Conservation (phyloP, 495 filamentous ascomycete species). For the Echria macrotheca region DNA sequence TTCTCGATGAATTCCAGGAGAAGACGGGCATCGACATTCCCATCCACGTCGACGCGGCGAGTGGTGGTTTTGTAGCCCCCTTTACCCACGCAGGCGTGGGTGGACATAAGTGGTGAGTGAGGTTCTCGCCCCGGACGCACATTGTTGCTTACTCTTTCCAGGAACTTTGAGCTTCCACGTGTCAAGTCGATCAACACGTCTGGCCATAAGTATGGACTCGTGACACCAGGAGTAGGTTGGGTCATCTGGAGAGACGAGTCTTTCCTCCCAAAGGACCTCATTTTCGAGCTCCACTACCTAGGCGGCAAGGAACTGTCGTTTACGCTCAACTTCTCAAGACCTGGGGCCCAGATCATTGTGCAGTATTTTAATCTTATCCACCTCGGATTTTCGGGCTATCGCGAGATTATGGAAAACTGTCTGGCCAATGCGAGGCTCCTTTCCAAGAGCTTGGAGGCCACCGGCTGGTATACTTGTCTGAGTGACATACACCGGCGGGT, state of each 20-base stretch:
- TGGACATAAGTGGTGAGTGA: slow-evolving; percentile 51
- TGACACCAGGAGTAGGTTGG: slow-evolving; percentile 71
- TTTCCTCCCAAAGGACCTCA: slow-evolving; percentile 61
- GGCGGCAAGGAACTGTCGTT: slow-evolving; percentile 70
- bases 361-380: slow-evolving; percentile 78
- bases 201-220: slow-evolving; percentile 70
- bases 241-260: slow-evolving; percentile 67
- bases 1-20: slow-evolving; percentile 61
- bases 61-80: slow-evolving; percentile 67
- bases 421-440: slow-evolving; percentile 64
- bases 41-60: slow-evolving; percentile 72
- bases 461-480: slow-evolving; percentile 64
- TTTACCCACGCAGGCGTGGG: slow-evolving; percentile 61
- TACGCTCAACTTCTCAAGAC: slow-evolving; percentile 71
- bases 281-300: slow-evolving; percentile 72
- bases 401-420: slow-evolving; percentile 63
- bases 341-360: slow-evolving; percentile 64
- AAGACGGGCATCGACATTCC: slow-evolving; percentile 62
- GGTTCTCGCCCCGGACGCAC: neutral
- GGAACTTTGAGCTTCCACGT: slow-evolving; percentile 65
- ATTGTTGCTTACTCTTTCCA: slow-evolving; percentile 18
- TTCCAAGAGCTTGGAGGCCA: slow-evolving; percentile 61
- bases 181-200: slow-evolving; percentile 72
- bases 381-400: slow-evolving; percentile 63
- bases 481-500: slow-evolving; percentile 62